Percentiles rank a stretch among this genome's conserved stretches.
These are phyloP conservation scores for Bipolaris zeicola DNA, from an alignment of 2,329 filamentous ascomycete genomes.

Conservation along the genomic window DNA sequence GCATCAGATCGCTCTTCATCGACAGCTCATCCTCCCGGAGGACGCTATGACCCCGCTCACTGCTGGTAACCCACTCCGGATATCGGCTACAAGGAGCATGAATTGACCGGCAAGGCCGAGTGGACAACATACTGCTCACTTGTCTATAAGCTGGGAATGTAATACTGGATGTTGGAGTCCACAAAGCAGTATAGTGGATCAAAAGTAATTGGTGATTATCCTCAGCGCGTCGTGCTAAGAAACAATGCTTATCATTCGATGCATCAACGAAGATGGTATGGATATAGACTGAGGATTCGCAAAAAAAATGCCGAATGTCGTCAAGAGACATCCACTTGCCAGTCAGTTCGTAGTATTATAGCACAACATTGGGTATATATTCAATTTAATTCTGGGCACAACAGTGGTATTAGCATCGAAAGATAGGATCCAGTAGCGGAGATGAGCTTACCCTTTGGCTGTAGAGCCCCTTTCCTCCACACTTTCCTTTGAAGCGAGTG, in stretches of 20 bases:
- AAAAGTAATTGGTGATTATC: neutral
- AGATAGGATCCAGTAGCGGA: neutral
- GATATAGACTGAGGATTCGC: neutral
- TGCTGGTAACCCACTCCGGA: neutral
- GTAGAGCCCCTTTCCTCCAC: slow-evolving; percentile 45
- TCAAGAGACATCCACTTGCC: neutral
- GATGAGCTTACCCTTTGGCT: slow-evolving; percentile 36
- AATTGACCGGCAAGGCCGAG: neutral
- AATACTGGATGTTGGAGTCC: neutral
- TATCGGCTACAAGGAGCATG: neutral
- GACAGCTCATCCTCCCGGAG: neutral
- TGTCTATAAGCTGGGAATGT: neutral
- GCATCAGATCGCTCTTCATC: neutral
- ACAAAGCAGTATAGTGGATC: neutral
- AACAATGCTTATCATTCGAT: neutral
- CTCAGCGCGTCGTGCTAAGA: neutral
- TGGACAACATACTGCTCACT: neutral
- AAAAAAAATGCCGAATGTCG: neutral
- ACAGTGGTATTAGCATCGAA: slow-evolving; percentile 4
- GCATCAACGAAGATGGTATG: no score
- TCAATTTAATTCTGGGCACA: slow-evolving; percentile 14
- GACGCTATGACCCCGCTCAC: neutral
- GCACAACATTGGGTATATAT: slow-evolving; percentile 3
- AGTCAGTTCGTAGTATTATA: slow-evolving; percentile 2
- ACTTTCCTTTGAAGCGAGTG: slow-evolving; percentile 28